phyloP scores from a whole-genome alignment of 768 basidiomycete genomes.

The Lentinus tigrinus region DNA sequence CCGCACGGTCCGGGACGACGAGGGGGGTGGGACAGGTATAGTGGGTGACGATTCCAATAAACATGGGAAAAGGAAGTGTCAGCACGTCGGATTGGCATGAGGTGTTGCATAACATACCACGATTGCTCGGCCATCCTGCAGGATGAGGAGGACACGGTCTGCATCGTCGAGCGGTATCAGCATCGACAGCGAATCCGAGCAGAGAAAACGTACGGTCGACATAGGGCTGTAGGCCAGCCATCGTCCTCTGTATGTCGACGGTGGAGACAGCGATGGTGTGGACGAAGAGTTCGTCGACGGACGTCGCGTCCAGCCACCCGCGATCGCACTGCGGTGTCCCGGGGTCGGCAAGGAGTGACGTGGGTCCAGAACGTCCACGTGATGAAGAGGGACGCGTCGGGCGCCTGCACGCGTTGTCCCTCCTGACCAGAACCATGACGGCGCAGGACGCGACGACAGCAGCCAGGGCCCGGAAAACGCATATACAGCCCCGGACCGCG shows the following conservation, averaged over 20 bases:
- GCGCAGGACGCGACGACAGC: background rate
- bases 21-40: background rate
- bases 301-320: too few relatives aligned
- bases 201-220: constrained; percentile 65
- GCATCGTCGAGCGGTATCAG: background rate
- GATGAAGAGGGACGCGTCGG: background rate
- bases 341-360: background rate
- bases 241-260: constrained; percentile 32
- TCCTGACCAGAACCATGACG: constrained; percentile 8
- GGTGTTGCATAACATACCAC: constrained; percentile 54
- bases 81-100: background rate
- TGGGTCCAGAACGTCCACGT: background rate
- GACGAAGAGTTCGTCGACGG: background rate
- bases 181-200: background rate
- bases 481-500: constrained; percentile 5
- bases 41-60: background rate
- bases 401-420: background rate
- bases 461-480: background rate
- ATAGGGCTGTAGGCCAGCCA: constrained; percentile 91
- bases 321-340: background rate
- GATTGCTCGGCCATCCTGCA: constrained; percentile 95
- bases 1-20: constrained; percentile 1
- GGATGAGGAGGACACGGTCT: constrained; percentile 91
- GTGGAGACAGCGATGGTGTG: background rate
- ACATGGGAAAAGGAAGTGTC: background rate